Percentiles rank a stretch among this genome's conserved stretches.
These are phyloP conservation scores for Podospora comata DNA, from an alignment of 495 filamentous ascomycete species.

Conservation along the genomic window DNA sequence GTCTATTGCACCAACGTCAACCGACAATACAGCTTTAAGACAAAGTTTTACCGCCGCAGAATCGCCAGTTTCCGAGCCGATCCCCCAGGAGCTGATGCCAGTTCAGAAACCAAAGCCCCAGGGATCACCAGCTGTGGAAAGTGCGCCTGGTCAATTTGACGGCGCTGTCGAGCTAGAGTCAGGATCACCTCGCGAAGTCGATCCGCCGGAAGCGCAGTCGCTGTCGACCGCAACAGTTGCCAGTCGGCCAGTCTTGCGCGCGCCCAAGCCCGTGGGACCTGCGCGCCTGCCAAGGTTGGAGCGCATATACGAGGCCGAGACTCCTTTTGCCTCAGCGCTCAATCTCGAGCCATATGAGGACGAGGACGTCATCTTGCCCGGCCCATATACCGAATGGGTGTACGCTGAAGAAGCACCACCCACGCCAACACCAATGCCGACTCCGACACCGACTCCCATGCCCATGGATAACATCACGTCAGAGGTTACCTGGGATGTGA, in stretches of 20 bases:
- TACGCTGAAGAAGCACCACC: constrained; percentile 11
- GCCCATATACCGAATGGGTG: constrained; percentile 30
- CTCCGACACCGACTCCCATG: constrained; percentile 21
- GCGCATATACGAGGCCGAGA: constrained; percentile 20
- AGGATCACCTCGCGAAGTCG: neutral
- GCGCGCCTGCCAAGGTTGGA: constrained; percentile 22
- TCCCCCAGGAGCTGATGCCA: neutral
- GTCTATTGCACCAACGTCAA: neutral
- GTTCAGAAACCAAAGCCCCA: neutral
- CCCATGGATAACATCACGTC: constrained; percentile 5
- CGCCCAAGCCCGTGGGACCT: constrained; percentile 16
- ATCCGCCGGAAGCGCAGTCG: neutral
- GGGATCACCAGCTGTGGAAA: neutral
- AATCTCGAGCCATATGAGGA: constrained; percentile 26
- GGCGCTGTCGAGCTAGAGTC: neutral
- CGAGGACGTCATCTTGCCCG: constrained; percentile 27
- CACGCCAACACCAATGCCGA: constrained; percentile 16
- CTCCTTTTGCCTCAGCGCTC: constrained; percentile 23
- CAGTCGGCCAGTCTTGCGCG: neutral
- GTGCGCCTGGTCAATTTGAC: neutral
- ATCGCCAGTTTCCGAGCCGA: neutral
- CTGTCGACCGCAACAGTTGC: neutral
- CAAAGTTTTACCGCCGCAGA: neutral
- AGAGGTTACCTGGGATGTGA: constrained; percentile 24
- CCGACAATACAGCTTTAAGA: neutral